These are phyloP conservation scores for Mycena pura DNA, from an alignment of 768 basidiomycete genomes.

Conservation along the genomic window DNA sequence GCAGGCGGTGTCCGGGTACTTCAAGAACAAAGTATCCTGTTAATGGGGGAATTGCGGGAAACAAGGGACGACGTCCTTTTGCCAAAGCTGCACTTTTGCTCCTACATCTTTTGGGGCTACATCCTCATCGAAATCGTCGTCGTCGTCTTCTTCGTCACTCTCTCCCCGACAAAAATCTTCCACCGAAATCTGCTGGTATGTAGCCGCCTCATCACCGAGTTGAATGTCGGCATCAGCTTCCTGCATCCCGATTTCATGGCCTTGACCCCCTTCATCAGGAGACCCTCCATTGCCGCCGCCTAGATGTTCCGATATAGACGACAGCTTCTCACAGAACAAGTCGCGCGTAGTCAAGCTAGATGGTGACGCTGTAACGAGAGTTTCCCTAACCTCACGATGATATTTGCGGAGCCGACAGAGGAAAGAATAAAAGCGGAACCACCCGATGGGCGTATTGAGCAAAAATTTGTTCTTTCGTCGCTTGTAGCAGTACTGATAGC, in stretches of 20 bases:
- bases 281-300: not conserved
- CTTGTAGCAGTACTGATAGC: not conserved
- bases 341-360: not conserved
- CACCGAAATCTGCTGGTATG: not conserved
- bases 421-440: slow-evolving; percentile 4
- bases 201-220: not conserved
- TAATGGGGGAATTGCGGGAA: no score
- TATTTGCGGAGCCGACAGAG: not conserved
- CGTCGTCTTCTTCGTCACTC: not conserved
- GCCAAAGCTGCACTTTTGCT: not conserved
- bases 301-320: not conserved
- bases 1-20: no score
- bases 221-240: not conserved
- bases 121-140: not conserved
- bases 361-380: not conserved
- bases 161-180: not conserved
- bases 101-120: not conserved
- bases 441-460: not conserved
- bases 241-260: not conserved
- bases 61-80: not conserved
- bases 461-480: not conserved
- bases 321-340: not conserved
- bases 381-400: not conserved
- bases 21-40: no score
- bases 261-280: not conserved